Base-by-base conservation (phyloP, 1,284 basidiomycete species). In the Moniliophthora roreri region DNA sequence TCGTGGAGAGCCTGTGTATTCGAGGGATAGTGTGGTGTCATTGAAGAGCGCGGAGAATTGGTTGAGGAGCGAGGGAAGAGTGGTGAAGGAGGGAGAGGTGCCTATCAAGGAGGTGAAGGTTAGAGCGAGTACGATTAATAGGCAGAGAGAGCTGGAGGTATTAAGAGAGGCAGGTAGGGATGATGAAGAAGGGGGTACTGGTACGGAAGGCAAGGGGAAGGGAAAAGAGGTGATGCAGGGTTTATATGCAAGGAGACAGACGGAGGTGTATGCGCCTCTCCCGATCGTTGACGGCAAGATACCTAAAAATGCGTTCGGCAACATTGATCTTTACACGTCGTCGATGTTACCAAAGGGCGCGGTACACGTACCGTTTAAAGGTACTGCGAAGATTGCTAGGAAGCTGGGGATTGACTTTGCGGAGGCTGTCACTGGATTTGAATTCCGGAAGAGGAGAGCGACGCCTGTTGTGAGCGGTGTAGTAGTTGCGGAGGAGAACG, bases 271-370 rank as follows among this genome's bases (percentile, higher is more conserved):
- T 65, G 69, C 75, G 16, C 88, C 94, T 6, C 81, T 85, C 23
- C 91, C 95, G 1, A 84, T 99, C 35, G 69, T 87, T 46, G 81
- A 96, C 69, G 94, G 95, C 85, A 84, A 66, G 84, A 99, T 32
- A 36, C 95, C 95, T 4, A 95, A 91, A 70, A 99, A 99, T 63
- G 84, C 89, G 57, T 99, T 97, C 67, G 97, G 97, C 18, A 98
- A 98, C 67, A 91, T 99, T 58, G 96, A 99, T 72, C 73, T 99
- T 24, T 99, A 97, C 68, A 91, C 92, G 4, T 90, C 93, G 21
- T 88, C 90, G 1, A 99, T 99, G 96, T 79, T 99, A 21, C 97
- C 97, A 0, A 73, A 72, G 49, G 96, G 96, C 13, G 93, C 85
- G 3, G 87, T 79, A 1, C 93, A 98, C 71, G 75, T 99, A 34